phyloP scores from a whole-genome alignment of 2,329 filamentous ascomycete genomes.

The Zalaria obscura region DNA sequence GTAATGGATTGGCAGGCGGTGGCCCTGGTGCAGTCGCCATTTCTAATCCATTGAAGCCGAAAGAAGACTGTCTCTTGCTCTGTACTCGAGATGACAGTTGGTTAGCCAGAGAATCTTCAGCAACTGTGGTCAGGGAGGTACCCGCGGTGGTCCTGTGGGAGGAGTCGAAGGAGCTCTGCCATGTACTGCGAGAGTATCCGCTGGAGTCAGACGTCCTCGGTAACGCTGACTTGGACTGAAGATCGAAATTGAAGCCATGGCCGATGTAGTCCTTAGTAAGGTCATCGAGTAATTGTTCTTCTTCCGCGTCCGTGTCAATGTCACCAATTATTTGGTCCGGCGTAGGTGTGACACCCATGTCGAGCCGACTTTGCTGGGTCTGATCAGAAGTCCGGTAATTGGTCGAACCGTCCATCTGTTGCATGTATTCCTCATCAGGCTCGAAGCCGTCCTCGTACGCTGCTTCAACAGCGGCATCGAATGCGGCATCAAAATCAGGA shows the following conservation, averaged over 20 bases:
- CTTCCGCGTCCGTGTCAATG: constrained; percentile 29
- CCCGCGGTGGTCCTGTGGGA: constrained; percentile 58
- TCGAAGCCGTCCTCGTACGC: constrained; percentile 90
- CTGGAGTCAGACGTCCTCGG: constrained; percentile 75
- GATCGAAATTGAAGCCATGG: constrained; percentile 58
- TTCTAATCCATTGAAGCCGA: not conserved
- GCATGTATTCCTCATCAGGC: constrained; percentile 33
- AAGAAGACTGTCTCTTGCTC: too few relatives aligned
- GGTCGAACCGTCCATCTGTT: not conserved
- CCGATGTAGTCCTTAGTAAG: constrained; percentile 75
- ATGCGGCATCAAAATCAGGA: constrained; percentile 81
- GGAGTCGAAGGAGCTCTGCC: constrained; percentile 58
- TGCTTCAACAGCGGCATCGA: constrained; percentile 90
- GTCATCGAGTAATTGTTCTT: constrained; percentile 55
- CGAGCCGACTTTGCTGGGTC: not conserved
- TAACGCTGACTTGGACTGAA: constrained; percentile 51
- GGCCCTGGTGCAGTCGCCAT: not conserved
- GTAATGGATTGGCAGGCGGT: constrained; percentile 9
- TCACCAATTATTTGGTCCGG: constrained; percentile 10
- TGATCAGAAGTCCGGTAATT: not conserved
- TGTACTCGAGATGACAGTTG: too few relatives aligned
- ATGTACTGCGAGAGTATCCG: constrained; percentile 60
- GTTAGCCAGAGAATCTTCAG: constrained; percentile 35
- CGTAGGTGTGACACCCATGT: not conserved
- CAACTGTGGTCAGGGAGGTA: constrained; percentile 57